Conservation (phyloP, 2,329 filamentous ascomycete genomes). For the Cercospora canescens region DNA sequence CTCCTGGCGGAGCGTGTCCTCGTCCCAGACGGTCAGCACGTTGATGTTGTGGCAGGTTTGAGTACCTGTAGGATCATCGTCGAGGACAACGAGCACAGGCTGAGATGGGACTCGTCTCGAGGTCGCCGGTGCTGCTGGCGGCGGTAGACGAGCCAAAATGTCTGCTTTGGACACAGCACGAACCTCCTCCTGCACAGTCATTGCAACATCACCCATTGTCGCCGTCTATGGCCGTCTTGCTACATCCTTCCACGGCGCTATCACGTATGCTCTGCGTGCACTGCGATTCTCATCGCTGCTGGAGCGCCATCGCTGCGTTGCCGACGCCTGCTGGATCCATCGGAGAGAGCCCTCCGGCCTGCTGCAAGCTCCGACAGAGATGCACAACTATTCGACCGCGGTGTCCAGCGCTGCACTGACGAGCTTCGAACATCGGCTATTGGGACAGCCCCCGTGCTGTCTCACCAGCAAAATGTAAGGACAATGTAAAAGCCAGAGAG, state of each 20-base stretch:
- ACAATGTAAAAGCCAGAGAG: neutral
- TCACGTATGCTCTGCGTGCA: neutral
- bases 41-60: slow-evolving; percentile 60
- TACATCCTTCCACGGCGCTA: neutral
- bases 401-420: neutral
- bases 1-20: slow-evolving; percentile 45
- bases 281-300: neutral
- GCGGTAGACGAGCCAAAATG: slow-evolving; percentile 3
- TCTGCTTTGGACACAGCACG: slow-evolving; percentile 1
- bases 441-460: neutral
- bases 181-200: neutral
- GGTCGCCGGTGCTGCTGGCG: slow-evolving; percentile 1
- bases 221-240: neutral
- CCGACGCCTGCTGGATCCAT: neutral
- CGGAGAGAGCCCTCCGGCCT: neutral
- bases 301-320: neutral
- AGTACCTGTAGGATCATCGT: slow-evolving; percentile 48
- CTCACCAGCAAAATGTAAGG: neutral
- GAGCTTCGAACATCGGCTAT: neutral
- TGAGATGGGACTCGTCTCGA: slow-evolving; percentile 10
- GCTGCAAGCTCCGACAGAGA: neutral
- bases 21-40: slow-evolving; percentile 57
- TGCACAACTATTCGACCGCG: neutral
- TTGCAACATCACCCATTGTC: neutral
- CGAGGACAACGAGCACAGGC: slow-evolving; percentile 1